A percentile compares a stretch with the other conserved stretches of the same genome.
phyloP scores from a whole-genome alignment of 257 asterid species.

The Galeopsis tetrahit region DNA sequence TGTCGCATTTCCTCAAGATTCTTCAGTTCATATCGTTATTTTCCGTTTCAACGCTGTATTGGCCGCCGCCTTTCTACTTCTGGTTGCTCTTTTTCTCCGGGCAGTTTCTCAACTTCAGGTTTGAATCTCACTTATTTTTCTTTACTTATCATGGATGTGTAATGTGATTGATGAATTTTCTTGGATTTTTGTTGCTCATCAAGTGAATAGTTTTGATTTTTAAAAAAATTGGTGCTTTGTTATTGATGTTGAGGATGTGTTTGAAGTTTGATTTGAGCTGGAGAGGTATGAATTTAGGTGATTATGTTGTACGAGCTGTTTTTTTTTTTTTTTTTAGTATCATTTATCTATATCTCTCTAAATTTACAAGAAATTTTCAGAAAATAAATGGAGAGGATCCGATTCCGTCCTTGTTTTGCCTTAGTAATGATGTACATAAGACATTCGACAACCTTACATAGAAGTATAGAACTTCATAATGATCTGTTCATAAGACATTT shows the following conservation, averaged over 20 bases:
- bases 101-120: slow-evolving; percentile 96
- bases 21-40: slow-evolving; percentile 67
- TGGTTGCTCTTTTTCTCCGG: slow-evolving; percentile 84
- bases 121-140: slow-evolving; percentile 13
- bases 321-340: background rate
- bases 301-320: slow-evolving; percentile 6
- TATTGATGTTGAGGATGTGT: background rate
- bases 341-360: too few relatives aligned
- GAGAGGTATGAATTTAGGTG: background rate
- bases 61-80: slow-evolving; percentile 94
- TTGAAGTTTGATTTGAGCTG: slow-evolving; percentile 5
- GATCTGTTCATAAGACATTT: background rate
- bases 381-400: too few relatives aligned
- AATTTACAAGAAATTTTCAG: too few relatives aligned
- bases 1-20: slow-evolving; percentile 71
- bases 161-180: slow-evolving; percentile 4
- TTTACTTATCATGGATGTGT: background rate
- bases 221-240: background rate
- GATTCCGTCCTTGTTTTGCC: background rate
- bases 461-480: background rate
- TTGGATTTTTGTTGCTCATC: background rate
- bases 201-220: slow-evolving; percentile 1
- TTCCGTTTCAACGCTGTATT: slow-evolving; percentile 72
- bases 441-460: background rate
- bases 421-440: background rate